These are phyloP conservation scores for Colletotrichum lupini DNA, from an alignment of 2,329 filamentous ascomycete genomes.

Conservation along the genomic window DNA sequence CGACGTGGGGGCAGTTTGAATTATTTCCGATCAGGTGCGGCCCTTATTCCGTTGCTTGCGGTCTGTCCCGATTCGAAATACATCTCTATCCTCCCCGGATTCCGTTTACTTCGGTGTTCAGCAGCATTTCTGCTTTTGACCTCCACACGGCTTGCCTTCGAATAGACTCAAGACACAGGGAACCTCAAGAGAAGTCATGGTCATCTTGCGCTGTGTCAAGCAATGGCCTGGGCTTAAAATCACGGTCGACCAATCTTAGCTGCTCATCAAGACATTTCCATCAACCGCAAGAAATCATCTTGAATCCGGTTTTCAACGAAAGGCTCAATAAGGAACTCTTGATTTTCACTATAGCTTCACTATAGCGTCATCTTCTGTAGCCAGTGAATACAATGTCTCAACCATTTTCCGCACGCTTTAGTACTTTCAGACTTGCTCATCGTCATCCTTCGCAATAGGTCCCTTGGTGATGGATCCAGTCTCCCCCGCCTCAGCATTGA, in stretches of 20 bases:
- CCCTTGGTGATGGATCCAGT: slow-evolving; percentile 16
- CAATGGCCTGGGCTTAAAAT: background rate
- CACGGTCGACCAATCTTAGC: background rate
- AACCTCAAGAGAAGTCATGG: background rate
- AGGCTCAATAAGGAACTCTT: background rate
- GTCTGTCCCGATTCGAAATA: background rate
- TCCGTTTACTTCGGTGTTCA: background rate
- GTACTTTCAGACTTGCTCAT: slow-evolving; percentile 8
- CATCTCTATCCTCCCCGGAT: background rate
- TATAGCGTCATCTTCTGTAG: background rate
- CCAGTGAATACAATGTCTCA: background rate
- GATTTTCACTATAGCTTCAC: background rate
- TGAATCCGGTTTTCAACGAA: background rate
- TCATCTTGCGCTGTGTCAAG: background rate
- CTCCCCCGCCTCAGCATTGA: slow-evolving; percentile 16
- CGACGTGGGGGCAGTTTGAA: background rate
- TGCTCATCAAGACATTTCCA: background rate
- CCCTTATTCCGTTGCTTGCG: background rate
- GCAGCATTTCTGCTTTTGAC: background rate
- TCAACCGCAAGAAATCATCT: background rate
- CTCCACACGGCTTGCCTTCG: background rate
- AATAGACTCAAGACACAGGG: no score
- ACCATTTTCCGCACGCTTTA: background rate
- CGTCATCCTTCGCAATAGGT: slow-evolving; percentile 8
- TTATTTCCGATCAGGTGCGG: background rate